Conservation (phyloP, 2,329 filamentous ascomycete species). For the Arthrobotrys pseudoclavata region DNA sequence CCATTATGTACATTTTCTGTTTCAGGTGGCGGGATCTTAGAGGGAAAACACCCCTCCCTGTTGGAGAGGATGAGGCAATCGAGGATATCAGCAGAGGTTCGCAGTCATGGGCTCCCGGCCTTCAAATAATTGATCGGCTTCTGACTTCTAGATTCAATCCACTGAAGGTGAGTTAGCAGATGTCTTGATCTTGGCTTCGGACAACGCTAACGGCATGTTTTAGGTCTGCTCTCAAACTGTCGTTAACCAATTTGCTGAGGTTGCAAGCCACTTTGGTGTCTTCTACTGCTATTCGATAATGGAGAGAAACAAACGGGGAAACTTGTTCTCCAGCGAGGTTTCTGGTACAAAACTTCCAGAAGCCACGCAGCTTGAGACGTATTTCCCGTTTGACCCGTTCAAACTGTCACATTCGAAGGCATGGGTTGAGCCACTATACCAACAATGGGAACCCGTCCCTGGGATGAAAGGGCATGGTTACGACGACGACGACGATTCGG, state of each 20-base stretch:
- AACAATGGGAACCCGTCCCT: constrained; percentile 81
- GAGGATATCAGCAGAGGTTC: constrained; percentile 73
- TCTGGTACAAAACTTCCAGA: constrained; percentile 75
- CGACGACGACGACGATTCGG: constrained; percentile 68
- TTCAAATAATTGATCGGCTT: constrained; percentile 80
- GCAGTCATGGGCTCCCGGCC: constrained; percentile 80
- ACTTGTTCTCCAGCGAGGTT: constrained; percentile 74
- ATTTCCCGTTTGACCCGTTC: constrained; percentile 98
- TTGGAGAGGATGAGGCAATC: constrained; percentile 74
- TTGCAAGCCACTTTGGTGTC: constrained; percentile 86
- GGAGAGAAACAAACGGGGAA: constrained; percentile 90
- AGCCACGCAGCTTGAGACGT: constrained; percentile 87
- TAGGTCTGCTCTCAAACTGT: constrained; percentile 77
- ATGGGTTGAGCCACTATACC: constrained; percentile 88
- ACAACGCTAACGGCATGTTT: constrained; percentile 6
- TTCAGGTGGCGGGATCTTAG: constrained; percentile 95
- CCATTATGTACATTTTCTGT: constrained; percentile 93
- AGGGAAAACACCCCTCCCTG: constrained; percentile 71
- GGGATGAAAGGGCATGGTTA: constrained; percentile 75
- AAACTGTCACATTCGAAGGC: constrained; percentile 86
- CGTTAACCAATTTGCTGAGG: constrained; percentile 89
- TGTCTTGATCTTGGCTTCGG: neutral
- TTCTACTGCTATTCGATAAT: constrained; percentile 90
- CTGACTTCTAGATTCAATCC: constrained; percentile 93
- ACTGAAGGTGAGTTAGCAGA: constrained; percentile 76